Base-by-base conservation (phyloP, 1,284 basidiomycete genomes). In the Microbotryum violaceum region DNA sequence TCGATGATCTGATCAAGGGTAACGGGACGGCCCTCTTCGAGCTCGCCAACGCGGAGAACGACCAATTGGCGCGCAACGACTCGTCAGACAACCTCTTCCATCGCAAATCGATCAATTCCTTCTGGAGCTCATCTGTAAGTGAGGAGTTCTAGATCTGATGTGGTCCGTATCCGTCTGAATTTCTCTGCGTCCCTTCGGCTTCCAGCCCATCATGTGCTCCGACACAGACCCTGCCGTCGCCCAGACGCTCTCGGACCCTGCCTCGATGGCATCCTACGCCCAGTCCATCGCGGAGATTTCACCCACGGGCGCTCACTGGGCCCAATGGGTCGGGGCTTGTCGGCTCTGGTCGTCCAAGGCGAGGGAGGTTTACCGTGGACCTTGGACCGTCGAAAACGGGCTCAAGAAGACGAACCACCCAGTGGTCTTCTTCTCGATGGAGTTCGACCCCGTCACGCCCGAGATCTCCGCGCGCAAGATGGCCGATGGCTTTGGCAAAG, bases 371-470 rank as follows among this genome's bases (percentile, higher is more conserved):
- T 65, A 66, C 57, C 20, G 54, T 2, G 66, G 69, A 3, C 69
- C 67, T 5, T 70, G 69, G 69, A 64, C 57, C 0, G 48, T 59
- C 27, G 44, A 54, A 10, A 57, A 64, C 12, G 69, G 69, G 2
- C 58, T 69, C 2, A 63, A 53, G 42, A 68, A 70, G 55, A 68
- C 68, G 6, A 58, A 50, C 14, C 59, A 58, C 61, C 68, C 70
- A 2, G 60, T 72, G 23, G 49, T 69, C 37, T 70, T 72, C 58
- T 12, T 69, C 44, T 66, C 65, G 12, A 64, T 60, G 23, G 62
- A 58, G 1, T 64, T 63, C 33, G 71, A 72, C 48, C 70, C 70
- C 6, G 70, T 72, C 50, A 70, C 71, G 14, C 71, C 71, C 4
- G 57, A 68, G 2, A 31, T 56, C 0, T 52, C 69, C 2, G 71